Evolutionary conservation across 2,329 filamentous ascomycete species (phyloP), one percentile per base, ranked within the genome.

Genomic region (Fusarium sp.): DNA sequence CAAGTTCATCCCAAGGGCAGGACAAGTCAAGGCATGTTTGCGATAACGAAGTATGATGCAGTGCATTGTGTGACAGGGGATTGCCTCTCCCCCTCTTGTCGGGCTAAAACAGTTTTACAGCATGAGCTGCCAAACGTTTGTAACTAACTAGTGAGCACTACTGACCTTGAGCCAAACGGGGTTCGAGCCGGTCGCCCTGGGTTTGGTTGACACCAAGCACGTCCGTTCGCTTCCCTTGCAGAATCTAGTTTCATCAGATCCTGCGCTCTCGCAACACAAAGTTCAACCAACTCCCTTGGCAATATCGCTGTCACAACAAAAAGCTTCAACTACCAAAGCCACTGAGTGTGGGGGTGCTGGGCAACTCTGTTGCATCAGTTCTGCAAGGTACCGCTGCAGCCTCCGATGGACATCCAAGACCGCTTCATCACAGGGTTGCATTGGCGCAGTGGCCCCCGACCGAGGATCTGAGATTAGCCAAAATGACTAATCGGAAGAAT

Each of bases 371-470:
- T 51, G 47, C 39, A 21, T 45, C 37, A 11, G 13, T 33, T 6
- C 45, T 63, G 61, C 61, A 64, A 64, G 61, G 61, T 58, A 64
- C 61, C 43, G 41, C 57, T 64, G 55, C 51, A 48, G 57, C 56
- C 49, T 42, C 37, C 27, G 36, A 43, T 43, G 32, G 10, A 15
- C 31, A 29, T 33, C 17, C 19, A 37, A 45, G 44, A 27, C 47
- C 31, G 32, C 50, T 42, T 10, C 8, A 37, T 63, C 54, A 27
- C 4, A 37, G 35, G 38, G 52, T 51, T 53, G 36, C 42, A 58
- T 62, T 53, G 32, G 42, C 27, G 33, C 48, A 36, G 55, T 50
- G 31, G 50, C 23, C 44, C 48, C 45, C 43, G 48, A 41, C 57
- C 46, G 39, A 48, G 55, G 61, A 65, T 65, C 61, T 65, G 17